These are phyloP conservation scores for Komagataella mondaviorum DNA, from an alignment of 805 yeast genomes.

Conservation along the genomic window DNA sequence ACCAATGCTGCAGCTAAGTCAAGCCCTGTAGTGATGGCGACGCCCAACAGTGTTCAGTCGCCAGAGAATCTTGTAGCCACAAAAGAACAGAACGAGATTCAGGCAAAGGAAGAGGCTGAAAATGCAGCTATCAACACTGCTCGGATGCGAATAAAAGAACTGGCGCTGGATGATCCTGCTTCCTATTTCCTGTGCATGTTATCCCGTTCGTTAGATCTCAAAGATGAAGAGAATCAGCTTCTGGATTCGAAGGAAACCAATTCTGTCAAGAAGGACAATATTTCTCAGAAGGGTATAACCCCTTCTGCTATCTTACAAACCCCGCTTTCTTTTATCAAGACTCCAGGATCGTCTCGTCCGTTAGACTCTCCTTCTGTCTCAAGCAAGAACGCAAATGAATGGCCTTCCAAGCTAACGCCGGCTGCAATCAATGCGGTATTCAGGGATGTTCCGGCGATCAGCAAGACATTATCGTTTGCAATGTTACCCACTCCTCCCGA, in stretches of 20 bases:
- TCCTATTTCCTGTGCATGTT: conserved; percentile 36
- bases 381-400: conserved; percentile 1
- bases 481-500: conserved; percentile 23
- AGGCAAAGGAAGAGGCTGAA: conserved; percentile 15
- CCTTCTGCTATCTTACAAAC: conserved; percentile 26
- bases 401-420: conserved; percentile 31
- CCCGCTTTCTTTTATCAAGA: conserved; percentile 20
- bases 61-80: conserved; percentile 16
- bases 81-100: conserved; percentile 15
- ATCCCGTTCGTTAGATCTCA: conserved; percentile 33
- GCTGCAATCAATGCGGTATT: conserved; percentile 30
- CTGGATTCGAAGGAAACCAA: conserved; percentile 10
- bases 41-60: conserved; percentile 10
- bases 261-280: conserved; percentile 2
- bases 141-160: conserved; percentile 29
- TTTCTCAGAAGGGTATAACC: conserved; percentile 13
- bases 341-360: conserved; percentile 12
- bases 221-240: conserved; percentile 20
- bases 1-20: conserved; percentile 4
- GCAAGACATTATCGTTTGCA: conserved; percentile 12
- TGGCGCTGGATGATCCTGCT: conserved; percentile 30
- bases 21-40: conserved; percentile 2
- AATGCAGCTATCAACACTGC: conserved; percentile 21
- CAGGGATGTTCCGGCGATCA: conserved; percentile 25
- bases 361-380: conserved; percentile 1